These are phyloP conservation scores for Ceratocystis ficicola DNA, from an alignment of 2,329 filamentous ascomycete genomes.

Conservation along the genomic window DNA sequence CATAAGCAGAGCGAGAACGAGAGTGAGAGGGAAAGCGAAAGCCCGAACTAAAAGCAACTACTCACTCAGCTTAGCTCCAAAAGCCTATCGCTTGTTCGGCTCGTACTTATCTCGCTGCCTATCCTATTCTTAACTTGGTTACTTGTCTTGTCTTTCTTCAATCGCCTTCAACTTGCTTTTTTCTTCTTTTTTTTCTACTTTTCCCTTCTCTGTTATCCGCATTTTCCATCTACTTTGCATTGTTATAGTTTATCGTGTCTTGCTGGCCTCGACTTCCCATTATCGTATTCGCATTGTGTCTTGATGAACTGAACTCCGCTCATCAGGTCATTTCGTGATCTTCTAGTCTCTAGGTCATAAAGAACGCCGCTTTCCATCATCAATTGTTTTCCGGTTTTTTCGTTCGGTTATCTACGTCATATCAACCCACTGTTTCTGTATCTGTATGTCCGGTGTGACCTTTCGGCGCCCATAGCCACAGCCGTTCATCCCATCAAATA, in stretches of 20 bases:
- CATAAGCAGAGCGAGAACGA: neutral
- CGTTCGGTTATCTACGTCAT: neutral
- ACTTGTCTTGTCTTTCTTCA: slow-evolving; percentile 1
- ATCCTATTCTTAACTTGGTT: neutral
- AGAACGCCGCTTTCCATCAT: neutral
- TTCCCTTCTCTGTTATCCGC: neutral
- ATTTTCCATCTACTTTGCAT: slow-evolving; percentile 1
- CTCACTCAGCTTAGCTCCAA: neutral
- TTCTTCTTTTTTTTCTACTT: neutral
- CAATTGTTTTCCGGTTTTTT: neutral
- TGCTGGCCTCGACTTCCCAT: neutral
- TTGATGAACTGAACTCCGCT: too few species aligned
- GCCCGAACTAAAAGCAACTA: neutral
- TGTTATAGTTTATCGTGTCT: slow-evolving; percentile 19
- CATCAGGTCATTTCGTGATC: neutral
- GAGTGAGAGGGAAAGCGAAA: neutral
- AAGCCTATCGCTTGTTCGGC: neutral
- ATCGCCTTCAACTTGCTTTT: neutral
- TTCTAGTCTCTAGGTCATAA: slow-evolving; percentile 13
- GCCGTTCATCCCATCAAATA: slow-evolving; percentile 2
- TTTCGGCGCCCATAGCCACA: neutral
- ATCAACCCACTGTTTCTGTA: slow-evolving; percentile 8
- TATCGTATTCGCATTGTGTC: neutral
- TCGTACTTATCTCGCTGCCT: neutral
- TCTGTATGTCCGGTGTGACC: neutral